These are phyloP conservation scores for Citrus trifoliata DNA, from an alignment of 345 rosid genomes.

Conservation along the genomic window DNA sequence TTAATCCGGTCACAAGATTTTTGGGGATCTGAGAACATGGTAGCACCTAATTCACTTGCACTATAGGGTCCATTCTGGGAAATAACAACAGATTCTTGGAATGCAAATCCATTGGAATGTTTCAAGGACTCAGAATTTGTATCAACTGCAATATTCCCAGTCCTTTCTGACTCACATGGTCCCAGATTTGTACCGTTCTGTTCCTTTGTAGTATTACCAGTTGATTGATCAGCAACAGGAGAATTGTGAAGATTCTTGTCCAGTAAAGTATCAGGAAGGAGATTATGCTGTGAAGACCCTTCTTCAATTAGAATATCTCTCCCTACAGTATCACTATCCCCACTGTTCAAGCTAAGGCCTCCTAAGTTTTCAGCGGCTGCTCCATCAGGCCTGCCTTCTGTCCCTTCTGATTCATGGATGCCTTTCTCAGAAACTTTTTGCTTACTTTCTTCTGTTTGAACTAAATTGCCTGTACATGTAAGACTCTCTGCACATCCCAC, in stretches of 20 bases:
- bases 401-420: constrained; percentile 25
- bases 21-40: constrained; percentile 9
- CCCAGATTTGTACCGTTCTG: constrained; percentile 33
- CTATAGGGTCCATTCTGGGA: constrained; percentile 26
- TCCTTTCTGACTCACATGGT: constrained; percentile 21
- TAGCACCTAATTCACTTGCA: constrained; percentile 17
- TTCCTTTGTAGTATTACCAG: constrained; percentile 20
- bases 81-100: constrained; percentile 9
- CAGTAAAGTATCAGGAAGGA: constrained; percentile 16
- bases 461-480: constrained; percentile 16
- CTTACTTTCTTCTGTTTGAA: constrained; percentile 29
- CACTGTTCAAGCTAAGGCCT: constrained; percentile 24
- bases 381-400: constrained; percentile 24
- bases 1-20: constrained; percentile 21
- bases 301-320: constrained; percentile 19
- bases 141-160: constrained; percentile 15
- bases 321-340: constrained; percentile 17
- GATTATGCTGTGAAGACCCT: constrained; percentile 16
- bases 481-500: constrained; percentile 25
- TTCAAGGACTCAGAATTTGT: constrained; percentile 21
- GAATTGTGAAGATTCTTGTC: constrained; percentile 30
- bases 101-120: constrained; percentile 26
- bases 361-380: constrained; percentile 27
- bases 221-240: constrained; percentile 18
- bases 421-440: constrained; percentile 22